Conservation (phyloP, 768 basidiomycete species). For the Ephemerocybe angulata region DNA sequence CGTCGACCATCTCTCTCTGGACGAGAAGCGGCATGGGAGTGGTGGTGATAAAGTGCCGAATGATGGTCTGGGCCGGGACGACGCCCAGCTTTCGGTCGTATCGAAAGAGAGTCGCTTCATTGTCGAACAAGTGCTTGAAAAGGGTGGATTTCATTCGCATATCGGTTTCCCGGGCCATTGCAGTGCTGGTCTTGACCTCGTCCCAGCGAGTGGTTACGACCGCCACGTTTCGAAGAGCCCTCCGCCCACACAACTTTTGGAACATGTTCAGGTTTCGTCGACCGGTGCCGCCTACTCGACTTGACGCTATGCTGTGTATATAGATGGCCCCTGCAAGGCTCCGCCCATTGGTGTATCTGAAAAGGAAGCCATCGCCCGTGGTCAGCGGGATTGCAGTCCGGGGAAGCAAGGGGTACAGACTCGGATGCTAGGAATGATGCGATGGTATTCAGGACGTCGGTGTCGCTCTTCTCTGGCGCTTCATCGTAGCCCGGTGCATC, state of each 20-base stretch:
- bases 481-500: conserved; percentile 16
- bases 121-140: conserved; percentile 6
- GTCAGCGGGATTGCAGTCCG: not conserved
- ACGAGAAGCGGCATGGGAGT: conserved; percentile 4
- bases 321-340: conserved; percentile 8
- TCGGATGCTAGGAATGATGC: conserved; percentile 10
- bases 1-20: conserved; percentile 15
- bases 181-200: conserved; percentile 4
- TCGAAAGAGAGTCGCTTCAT: conserved; percentile 5
- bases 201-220: conserved; percentile 13
- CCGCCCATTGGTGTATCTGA: conserved; percentile 9
- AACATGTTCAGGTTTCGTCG: conserved; percentile 10
- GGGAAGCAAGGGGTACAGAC: conserved; percentile 3
- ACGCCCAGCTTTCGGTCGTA: not conserved
- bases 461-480: conserved; percentile 7
- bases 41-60: conserved; percentile 6
- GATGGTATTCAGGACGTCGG: conserved; percentile 11
- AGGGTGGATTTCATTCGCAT: conserved; percentile 4
- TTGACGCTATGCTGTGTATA: conserved; percentile 13
- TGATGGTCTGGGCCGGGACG: conserved; percentile 9
- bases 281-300: conserved; percentile 1
- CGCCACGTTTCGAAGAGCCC: conserved; percentile 7
- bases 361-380: not conserved
- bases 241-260: conserved; percentile 8
- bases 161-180: conserved; percentile 4